Conservation (phyloP, 441 rosid species). For the Francoa sonchifolia region DNA sequence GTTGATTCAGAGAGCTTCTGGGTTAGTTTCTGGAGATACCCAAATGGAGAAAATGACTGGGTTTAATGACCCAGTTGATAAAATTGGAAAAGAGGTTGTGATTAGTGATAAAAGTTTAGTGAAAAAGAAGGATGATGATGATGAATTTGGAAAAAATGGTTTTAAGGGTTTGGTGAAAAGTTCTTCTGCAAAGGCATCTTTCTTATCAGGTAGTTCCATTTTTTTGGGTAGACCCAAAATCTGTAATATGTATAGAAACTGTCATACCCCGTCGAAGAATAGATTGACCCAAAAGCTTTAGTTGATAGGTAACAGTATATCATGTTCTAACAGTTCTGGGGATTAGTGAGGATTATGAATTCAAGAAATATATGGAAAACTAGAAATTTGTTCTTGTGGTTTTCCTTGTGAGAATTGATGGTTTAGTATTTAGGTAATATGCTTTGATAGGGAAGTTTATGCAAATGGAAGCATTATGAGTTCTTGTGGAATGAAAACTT, state of each 20-base stretch:
- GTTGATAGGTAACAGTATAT: too few relatives aligned
- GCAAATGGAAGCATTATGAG: too few relatives aligned
- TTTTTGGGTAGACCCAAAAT: too few relatives aligned
- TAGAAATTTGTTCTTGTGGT: too few relatives aligned
- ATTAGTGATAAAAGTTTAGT: slow-evolving; percentile 17
- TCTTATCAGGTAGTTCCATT: slow-evolving; percentile 23
- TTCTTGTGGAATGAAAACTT: too few relatives aligned
- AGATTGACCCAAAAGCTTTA: too few relatives aligned
- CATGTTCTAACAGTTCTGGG: too few relatives aligned
- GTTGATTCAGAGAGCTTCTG: slow-evolving; percentile 38
- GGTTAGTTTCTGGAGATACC: slow-evolving; percentile 35
- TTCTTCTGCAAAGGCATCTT: slow-evolving; percentile 26
- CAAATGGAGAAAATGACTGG: slow-evolving; percentile 13
- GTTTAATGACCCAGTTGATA: slow-evolving; percentile 15
- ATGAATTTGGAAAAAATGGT: slow-evolving; percentile 12
- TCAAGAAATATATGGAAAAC: too few relatives aligned
- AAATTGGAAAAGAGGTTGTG: slow-evolving; percentile 17
- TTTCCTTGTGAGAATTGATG: too few relatives aligned
- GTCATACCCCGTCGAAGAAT: neutral
- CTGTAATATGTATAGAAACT: neutral
- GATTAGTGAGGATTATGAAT: too few relatives aligned
- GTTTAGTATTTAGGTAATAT: too few relatives aligned
- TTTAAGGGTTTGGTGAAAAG: slow-evolving; percentile 22
- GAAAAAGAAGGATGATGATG: slow-evolving; percentile 18
- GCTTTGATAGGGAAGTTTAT: too few relatives aligned